Percentiles rank a stretch among this genome's conserved stretches.
Conservation (phyloP, 345 rosid species). For the Euphorbia peplus region DNA sequence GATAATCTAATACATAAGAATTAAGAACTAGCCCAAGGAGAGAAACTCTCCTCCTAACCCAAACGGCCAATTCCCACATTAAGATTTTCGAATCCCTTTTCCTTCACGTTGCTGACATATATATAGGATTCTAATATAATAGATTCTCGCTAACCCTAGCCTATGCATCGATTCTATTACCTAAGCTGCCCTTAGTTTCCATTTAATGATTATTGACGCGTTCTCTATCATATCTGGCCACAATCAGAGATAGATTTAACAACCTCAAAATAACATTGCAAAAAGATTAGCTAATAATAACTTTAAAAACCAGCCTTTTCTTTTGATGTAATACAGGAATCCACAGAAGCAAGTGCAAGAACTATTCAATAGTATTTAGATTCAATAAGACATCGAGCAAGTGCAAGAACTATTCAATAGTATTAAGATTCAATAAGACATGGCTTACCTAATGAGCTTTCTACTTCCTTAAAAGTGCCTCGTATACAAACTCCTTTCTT, state of each 20-base stretch:
- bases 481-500: conserved; percentile 34
- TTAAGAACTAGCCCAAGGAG: too few relatives aligned
- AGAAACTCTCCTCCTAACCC: too few relatives aligned
- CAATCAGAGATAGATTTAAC: background rate
- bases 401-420: background rate
- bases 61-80: too few relatives aligned
- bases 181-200: too few relatives aligned
- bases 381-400: background rate
- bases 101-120: too few relatives aligned
- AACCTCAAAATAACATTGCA: background rate
- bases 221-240: too few relatives aligned
- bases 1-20: too few relatives aligned
- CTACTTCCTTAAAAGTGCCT: conserved; percentile 45
- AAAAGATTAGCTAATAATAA: background rate
- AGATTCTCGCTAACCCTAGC: too few relatives aligned
- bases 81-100: too few relatives aligned
- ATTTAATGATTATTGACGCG: too few relatives aligned
- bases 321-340: background rate
- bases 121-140: too few relatives aligned
- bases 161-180: too few relatives aligned
- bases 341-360: background rate
- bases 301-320: background rate
- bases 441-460: conserved; percentile 23
- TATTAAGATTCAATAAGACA: background rate
- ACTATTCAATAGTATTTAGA: background rate